Percentiles rank a stretch among this genome's conserved stretches.
These are phyloP conservation scores for Trichoderma lentiforme DNA, from an alignment of 2,329 filamentous ascomycete species.

Conservation along the genomic window DNA sequence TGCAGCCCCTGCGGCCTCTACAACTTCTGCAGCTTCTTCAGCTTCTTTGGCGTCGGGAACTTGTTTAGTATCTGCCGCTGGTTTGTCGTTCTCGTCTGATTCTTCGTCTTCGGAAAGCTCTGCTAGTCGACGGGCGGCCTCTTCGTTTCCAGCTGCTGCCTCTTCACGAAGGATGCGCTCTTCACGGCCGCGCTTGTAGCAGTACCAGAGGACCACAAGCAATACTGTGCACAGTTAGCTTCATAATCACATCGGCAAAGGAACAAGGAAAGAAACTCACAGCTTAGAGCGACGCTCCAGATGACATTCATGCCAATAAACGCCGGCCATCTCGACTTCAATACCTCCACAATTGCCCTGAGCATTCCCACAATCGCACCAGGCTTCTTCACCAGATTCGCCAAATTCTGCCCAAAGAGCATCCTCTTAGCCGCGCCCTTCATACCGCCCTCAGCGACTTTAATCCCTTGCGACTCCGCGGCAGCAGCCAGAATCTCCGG, in stretches of 20 bases:
- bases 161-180: conserved; percentile 66
- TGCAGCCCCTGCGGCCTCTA: not conserved
- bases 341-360: conserved; percentile 82
- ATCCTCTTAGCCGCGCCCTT: conserved; percentile 63
- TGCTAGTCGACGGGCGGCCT: conserved; percentile 40
- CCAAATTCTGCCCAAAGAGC: conserved; percentile 67
- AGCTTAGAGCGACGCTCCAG: conserved; percentile 82
- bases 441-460: conserved; percentile 55
- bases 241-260: not conserved
- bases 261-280: conserved; percentile 48
- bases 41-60: not conserved
- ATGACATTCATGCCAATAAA: conserved; percentile 89
- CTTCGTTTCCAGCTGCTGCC: conserved; percentile 30
- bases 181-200: conserved; percentile 90
- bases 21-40: not conserved
- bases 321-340: conserved; percentile 85
- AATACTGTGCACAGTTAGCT: conserved; percentile 56
- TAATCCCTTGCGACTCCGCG: conserved; percentile 68
- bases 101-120: conserved; percentile 46
- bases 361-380: conserved; percentile 82
- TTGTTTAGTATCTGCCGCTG: not conserved
- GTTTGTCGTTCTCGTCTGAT: not conserved
- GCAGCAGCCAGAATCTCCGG: conserved; percentile 81
- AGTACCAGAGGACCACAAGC: conserved; percentile 96
- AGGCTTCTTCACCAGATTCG: conserved; percentile 79